Percentiles rank a stretch among this genome's conserved stretches.
These are phyloP conservation scores for Epichloe gansuensis DNA, from an alignment of 2,329 filamentous ascomycete genomes.

Conservation along the genomic window DNA sequence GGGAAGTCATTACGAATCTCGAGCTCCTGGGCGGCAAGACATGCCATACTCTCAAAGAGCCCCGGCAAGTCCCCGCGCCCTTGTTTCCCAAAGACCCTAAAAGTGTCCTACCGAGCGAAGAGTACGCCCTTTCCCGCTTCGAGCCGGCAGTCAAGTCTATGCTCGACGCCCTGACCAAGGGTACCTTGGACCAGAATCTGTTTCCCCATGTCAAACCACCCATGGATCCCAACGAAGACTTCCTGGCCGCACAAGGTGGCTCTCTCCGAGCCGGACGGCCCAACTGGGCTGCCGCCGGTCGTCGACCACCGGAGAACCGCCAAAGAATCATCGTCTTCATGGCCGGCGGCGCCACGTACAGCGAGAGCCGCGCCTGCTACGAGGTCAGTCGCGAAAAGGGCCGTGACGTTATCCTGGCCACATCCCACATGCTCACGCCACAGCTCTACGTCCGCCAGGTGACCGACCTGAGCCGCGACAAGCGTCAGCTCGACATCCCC, in stretches of 20 bases:
- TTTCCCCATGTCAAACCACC: constrained; percentile 69
- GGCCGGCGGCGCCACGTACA: constrained; percentile 90
- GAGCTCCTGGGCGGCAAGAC: constrained; percentile 70
- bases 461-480: constrained; percentile 64
- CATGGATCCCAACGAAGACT: constrained; percentile 48
- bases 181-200: constrained; percentile 49
- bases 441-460: constrained; percentile 73
- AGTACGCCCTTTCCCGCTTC: constrained; percentile 78
- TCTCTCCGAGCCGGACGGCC: constrained; percentile 87
- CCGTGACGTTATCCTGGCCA: constrained; percentile 77
- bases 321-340: constrained; percentile 91
- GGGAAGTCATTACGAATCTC: constrained; percentile 62
- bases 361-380: constrained; percentile 81
- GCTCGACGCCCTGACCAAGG: constrained; percentile 61
- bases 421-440: constrained; percentile 87
- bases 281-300: constrained; percentile 81
- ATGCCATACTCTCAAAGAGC: constrained; percentile 61
- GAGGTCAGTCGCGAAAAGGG: constrained; percentile 62
- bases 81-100: constrained; percentile 60
- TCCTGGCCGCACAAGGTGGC: constrained; percentile 45
- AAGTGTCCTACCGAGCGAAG: constrained; percentile 48
- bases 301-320: constrained; percentile 61
- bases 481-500: constrained; percentile 67
- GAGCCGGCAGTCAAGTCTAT: constrained; percentile 72
- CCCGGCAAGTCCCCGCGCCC: constrained; percentile 49